Conservation (phyloP, 148 eudicot genomes). For the Drosera capensis region DNA sequence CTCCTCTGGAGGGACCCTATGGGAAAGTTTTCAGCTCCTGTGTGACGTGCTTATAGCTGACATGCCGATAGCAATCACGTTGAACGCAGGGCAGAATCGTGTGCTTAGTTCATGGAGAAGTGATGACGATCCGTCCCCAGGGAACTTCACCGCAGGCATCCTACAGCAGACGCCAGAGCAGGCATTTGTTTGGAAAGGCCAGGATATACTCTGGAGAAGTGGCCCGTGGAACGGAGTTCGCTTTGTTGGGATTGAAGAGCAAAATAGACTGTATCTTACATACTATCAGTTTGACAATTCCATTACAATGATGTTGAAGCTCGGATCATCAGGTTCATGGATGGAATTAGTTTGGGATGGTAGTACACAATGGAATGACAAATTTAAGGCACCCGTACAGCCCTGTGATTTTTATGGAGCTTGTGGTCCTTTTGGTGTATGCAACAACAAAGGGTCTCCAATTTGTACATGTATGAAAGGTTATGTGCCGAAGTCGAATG, state of each 20-base stretch:
- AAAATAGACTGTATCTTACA: not conserved
- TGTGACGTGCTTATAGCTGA: constrained; percentile 1
- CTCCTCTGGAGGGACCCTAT: not conserved
- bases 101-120: constrained; percentile 4
- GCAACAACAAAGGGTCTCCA: constrained; percentile 11
- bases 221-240: constrained; percentile 54
- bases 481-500: constrained; percentile 13
- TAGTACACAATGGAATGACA: not conserved
- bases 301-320: not conserved
- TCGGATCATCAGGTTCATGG: not conserved
- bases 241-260: constrained; percentile 25
- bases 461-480: constrained; percentile 40
- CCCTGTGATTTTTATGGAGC: constrained; percentile 27
- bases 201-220: constrained; percentile 12
- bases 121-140: constrained; percentile 5
- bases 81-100: not conserved
- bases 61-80: not conserved
- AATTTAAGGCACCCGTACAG: constrained; percentile 4
- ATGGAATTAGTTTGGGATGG: constrained; percentile 7
- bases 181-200: constrained; percentile 3
- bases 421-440: constrained; percentile 35
- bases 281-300: constrained; percentile 1
- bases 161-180: not conserved
- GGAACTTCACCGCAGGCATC: not conserved
- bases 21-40: constrained; percentile 1